A percentile compares a stretch with the other conserved stretches of the same genome.
Conservation (phyloP, 352 stramenopile species). For the Pythium periplocum region DNA sequence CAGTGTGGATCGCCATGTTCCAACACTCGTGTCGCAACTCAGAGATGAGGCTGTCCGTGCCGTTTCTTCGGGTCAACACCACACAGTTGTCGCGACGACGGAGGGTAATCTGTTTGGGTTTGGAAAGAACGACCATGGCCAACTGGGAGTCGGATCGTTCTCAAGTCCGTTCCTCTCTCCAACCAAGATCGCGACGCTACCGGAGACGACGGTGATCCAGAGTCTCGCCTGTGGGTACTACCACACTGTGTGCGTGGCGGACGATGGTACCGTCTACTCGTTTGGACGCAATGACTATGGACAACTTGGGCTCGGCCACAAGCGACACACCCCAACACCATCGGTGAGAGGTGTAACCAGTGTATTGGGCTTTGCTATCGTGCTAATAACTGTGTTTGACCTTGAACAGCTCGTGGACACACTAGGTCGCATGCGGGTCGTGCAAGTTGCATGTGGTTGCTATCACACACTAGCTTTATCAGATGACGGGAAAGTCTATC, state of each 20-base stretch:
- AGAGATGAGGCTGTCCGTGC: constrained; percentile 40
- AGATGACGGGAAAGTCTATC: constrained; percentile 84
- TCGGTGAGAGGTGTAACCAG: constrained; percentile 26
- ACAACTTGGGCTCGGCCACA: constrained; percentile 89
- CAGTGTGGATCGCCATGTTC: constrained; percentile 59
- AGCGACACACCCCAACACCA: constrained; percentile 45
- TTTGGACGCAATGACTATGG: constrained; percentile 94
- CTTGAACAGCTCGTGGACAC: constrained; percentile 37
- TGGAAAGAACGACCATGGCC: constrained; percentile 91
- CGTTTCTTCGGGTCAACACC: constrained; percentile 41
- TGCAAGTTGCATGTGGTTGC: constrained; percentile 77
- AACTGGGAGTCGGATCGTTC: constrained; percentile 72
- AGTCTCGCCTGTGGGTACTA: constrained; percentile 90
- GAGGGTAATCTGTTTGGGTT: constrained; percentile 75
- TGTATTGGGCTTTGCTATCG: not conserved
- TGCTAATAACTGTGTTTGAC: constrained; percentile 2
- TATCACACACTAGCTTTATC: constrained; percentile 83
- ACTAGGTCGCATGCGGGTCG: constrained; percentile 47
- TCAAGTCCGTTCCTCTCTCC: constrained; percentile 46
- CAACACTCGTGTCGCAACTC: constrained; percentile 50
- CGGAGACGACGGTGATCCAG: constrained; percentile 63
- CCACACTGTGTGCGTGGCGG: constrained; percentile 80
- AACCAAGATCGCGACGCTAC: constrained; percentile 30
- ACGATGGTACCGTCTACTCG: constrained; percentile 64
- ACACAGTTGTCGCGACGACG: constrained; percentile 20